These are phyloP conservation scores for Claviceps cyperi DNA, from an alignment of 2,329 filamentous ascomycete species.

Conservation along the genomic window DNA sequence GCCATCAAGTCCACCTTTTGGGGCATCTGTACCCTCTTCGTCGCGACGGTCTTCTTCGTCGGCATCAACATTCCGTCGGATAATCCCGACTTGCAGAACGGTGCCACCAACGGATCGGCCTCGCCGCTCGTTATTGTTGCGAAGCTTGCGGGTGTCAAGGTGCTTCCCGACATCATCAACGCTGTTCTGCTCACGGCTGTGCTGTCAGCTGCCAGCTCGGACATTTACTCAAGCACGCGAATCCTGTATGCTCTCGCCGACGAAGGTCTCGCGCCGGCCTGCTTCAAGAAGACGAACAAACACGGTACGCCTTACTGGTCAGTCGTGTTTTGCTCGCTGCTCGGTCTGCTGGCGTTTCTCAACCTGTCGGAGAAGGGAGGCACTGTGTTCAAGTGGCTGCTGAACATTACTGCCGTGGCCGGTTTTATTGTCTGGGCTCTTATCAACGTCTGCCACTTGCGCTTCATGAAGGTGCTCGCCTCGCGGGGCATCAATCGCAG, in stretches of 20 bases:
- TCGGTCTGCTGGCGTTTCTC: slow-evolving; percentile 53
- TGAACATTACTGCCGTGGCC: slow-evolving; percentile 55
- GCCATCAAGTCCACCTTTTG: slow-evolving; percentile 65
- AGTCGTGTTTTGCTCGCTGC: slow-evolving; percentile 36
- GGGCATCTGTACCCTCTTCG: slow-evolving; percentile 57
- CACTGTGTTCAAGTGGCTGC: slow-evolving; percentile 56
- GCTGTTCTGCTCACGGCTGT: slow-evolving; percentile 65
- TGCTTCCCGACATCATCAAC: slow-evolving; percentile 59
- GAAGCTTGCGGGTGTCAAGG: slow-evolving; percentile 45
- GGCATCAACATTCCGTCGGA: slow-evolving; percentile 55
- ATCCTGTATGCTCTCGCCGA: slow-evolving; percentile 52
- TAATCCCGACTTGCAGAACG: slow-evolving; percentile 36
- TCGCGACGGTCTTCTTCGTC: slow-evolving; percentile 52
- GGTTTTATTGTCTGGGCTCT: slow-evolving; percentile 58
- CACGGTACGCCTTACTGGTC: slow-evolving; percentile 49
- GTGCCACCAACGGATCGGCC: slow-evolving; percentile 42
- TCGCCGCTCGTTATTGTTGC: slow-evolving; percentile 51
- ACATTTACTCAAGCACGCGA: slow-evolving; percentile 58
- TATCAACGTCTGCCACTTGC: slow-evolving; percentile 49
- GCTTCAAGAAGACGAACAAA: slow-evolving; percentile 45
- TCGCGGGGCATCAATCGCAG: slow-evolving; percentile 42
- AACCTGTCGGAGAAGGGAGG: slow-evolving; percentile 45
- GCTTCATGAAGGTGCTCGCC: slow-evolving; percentile 46
- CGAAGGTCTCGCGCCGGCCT: slow-evolving; percentile 45
- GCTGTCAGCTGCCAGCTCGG: slow-evolving; percentile 64